A percentile compares a stretch with the other conserved stretches of the same genome.
phyloP scores from a whole-genome alignment of 169 alveolate species.

The Plasmodium gonderi region DNA sequence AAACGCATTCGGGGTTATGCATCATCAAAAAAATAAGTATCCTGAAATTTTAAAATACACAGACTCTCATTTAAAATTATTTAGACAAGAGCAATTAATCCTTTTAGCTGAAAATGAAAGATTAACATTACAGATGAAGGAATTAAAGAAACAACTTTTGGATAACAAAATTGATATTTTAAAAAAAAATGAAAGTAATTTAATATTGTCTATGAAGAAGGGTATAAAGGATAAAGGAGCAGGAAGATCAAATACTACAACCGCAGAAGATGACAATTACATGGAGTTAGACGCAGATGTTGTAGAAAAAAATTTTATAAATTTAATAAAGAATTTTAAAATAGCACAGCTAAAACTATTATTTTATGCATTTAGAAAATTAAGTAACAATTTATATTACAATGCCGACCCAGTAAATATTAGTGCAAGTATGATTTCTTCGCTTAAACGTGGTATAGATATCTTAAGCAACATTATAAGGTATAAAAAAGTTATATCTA shows the following conservation, averaged over 20 bases:
- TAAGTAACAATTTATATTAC: slow-evolving; percentile 35
- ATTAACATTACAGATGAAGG: slow-evolving; percentile 80
- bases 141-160: slow-evolving; percentile 75
- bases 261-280: slow-evolving; percentile 22
- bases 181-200: slow-evolving; percentile 45
- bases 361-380: slow-evolving; percentile 61
- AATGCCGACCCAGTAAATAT: slow-evolving; percentile 5
- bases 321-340: slow-evolving; percentile 54
- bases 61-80: slow-evolving; percentile 81
- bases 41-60: slow-evolving; percentile 76
- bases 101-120: slow-evolving; percentile 86
- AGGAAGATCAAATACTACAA: neutral
- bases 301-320: slow-evolving; percentile 67
- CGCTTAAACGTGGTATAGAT: slow-evolving; percentile 41
- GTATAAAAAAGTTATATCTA: slow-evolving; percentile 8
- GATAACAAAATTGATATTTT: slow-evolving; percentile 66
- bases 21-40: slow-evolving; percentile 35
- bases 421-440: neutral
- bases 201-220: slow-evolving; percentile 43
- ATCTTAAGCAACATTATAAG: slow-evolving; percentile 20
- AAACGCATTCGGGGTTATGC: slow-evolving; percentile 77
- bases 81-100: slow-evolving; percentile 86
- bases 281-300: slow-evolving; percentile 70
- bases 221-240: neutral
- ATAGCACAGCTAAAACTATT: slow-evolving; percentile 56